Conservation (phyloP, 129 eudicot genomes). For the Daucus carota region DH1_v3.0 NC_030388.2:447501-448000, state of each 20-base stretch:
- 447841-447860: background rate
- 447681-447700: too few species aligned
- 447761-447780: too few species aligned
- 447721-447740: too few species aligned
- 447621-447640: too few species aligned
- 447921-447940: too few species aligned
- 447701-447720: too few species aligned
- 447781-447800: too few species aligned
- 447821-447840: too few species aligned
- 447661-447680: too few species aligned
- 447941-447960: background rate
- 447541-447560: background rate
- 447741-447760: too few species aligned
- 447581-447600: background rate
- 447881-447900: background rate
- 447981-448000: background rate
- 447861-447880: background rate
- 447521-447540: too few species aligned
- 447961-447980: background rate
- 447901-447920: background rate
- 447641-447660: too few species aligned
- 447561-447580: background rate
- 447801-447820: background rate
- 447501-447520: background rate
- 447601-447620: background rate